phyloP scores from a whole-genome alignment of 225 moss, liverwort and hornwort species.

The Marchantia polymorpha region DNA sequence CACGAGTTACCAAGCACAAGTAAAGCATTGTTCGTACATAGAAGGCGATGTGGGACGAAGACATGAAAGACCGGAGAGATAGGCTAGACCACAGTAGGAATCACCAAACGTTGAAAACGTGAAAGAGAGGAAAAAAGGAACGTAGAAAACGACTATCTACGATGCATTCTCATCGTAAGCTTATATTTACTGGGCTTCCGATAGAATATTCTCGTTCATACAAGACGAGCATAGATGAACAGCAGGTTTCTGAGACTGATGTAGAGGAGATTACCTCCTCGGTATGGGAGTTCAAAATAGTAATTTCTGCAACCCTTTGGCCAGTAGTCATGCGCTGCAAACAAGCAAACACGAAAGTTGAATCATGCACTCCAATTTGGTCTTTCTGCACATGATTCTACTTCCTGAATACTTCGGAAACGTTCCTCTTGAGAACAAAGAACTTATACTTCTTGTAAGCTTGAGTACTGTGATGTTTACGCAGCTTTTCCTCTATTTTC shows the following conservation, averaged over 20 bases:
- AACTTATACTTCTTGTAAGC: not conserved
- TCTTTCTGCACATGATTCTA: not conserved
- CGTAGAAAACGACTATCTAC: no score
- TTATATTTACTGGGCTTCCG: no score
- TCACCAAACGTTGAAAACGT: no score
- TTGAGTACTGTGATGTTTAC: not conserved
- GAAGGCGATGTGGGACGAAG: no score
- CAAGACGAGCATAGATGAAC: not conserved
- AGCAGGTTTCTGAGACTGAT: not conserved
- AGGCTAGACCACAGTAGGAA: no score
- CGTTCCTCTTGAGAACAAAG: not conserved
- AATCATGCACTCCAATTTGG: not conserved
- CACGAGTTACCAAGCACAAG: no score
- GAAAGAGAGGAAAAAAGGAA: no score
- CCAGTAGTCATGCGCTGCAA: conserved; percentile 96
- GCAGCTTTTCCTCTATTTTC: not conserved
- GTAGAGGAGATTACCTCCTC: conserved; percentile 51
- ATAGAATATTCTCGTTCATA: no score
- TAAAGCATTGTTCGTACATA: no score
- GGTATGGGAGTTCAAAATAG: conserved; percentile 68
- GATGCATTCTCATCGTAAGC: not conserved
- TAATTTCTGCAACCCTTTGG: conserved; percentile 90
- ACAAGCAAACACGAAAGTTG: not conserved
- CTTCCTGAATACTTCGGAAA: not conserved
- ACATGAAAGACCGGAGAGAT: no score